phyloP scores from a whole-genome alignment of 2,329 filamentous ascomycete species.

The Endothia cerciana region DNA sequence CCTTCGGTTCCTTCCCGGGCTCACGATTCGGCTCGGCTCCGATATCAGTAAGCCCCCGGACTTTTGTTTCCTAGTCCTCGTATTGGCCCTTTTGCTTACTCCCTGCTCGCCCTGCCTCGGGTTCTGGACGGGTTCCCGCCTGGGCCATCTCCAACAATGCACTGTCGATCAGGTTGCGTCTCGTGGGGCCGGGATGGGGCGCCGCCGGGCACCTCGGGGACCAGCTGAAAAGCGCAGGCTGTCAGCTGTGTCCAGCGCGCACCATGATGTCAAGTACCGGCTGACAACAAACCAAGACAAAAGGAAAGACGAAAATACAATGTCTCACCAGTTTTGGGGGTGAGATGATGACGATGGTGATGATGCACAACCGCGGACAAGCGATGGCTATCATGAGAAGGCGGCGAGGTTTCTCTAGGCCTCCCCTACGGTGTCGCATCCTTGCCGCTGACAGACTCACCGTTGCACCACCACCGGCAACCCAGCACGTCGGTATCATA shows the following conservation, averaged over 20 bases:
- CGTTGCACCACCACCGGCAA: not conserved
- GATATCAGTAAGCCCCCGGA: slow-evolving; percentile 4
- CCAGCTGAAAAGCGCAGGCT: not conserved
- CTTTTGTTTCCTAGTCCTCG: not conserved
- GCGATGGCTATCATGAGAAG: not conserved
- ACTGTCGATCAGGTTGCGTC: too few species aligned
- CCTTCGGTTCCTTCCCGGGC: not conserved
- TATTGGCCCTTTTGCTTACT: not conserved
- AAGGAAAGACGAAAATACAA: too few species aligned
- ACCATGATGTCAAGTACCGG: not conserved
- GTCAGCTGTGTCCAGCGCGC: not conserved
- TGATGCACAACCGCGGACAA: not conserved
- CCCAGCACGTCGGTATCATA: not conserved
- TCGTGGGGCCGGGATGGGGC: not conserved
- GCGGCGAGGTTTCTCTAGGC: not conserved
- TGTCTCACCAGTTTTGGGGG: not conserved
- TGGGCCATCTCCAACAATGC: not conserved
- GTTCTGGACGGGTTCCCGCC: not conserved
- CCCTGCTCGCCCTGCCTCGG: not conserved
- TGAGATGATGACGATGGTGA: not conserved
- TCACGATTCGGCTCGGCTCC: not conserved
- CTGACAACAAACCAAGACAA: too few species aligned
- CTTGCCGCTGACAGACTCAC: not conserved
- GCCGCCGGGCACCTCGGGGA: not conserved
- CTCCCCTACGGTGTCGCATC: not conserved